Percentiles rank a stretch among this genome's conserved stretches.
These are phyloP conservation scores for Vitis riparia DNA, from an alignment of 164 flowering plant species.

Conservation along the genomic window DNA sequence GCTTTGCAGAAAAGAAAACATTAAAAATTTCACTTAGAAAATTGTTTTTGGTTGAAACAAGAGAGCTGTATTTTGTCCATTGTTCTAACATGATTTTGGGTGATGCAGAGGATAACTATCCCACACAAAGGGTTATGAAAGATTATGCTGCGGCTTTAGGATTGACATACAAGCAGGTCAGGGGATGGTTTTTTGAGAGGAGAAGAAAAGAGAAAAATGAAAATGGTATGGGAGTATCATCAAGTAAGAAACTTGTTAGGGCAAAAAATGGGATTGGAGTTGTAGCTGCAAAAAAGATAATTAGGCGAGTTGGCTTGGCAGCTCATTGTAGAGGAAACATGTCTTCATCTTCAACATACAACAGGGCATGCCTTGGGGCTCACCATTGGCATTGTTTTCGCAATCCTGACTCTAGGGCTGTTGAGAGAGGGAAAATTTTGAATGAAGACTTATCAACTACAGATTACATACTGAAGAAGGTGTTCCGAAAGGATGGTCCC, in stretches of 20 bases:
- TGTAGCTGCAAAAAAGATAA: constrained; percentile 11
- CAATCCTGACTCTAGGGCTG: neutral
- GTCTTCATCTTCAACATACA: constrained; percentile 16
- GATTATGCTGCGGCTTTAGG: constrained; percentile 41
- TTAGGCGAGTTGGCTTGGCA: constrained; percentile 4
- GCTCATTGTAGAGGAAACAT: constrained; percentile 1
- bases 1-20: no score
- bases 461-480: constrained; percentile 54
- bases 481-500: constrained; percentile 90
- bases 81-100: neutral
- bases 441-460: constrained; percentile 51
- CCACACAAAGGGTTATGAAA: constrained; percentile 42
- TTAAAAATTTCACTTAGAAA: neutral
- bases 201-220: constrained; percentile 53
- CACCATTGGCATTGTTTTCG: neutral
- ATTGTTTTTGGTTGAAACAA: neutral
- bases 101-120: constrained; percentile 49
- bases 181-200: constrained; percentile 61
- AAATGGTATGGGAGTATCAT: neutral
- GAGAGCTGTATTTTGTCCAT: neutral
- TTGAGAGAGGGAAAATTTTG: constrained; percentile 18
- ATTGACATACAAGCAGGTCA: constrained; percentile 61
- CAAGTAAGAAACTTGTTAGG: constrained; percentile 4
- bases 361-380: neutral
- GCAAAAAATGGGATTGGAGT: constrained; percentile 16